A percentile compares a stretch with the other conserved stretches of the same genome.
Evolutionary conservation across 2,329 filamentous ascomycete genomes (phyloP).

Genomic region (Monascus ruber): DNA sequence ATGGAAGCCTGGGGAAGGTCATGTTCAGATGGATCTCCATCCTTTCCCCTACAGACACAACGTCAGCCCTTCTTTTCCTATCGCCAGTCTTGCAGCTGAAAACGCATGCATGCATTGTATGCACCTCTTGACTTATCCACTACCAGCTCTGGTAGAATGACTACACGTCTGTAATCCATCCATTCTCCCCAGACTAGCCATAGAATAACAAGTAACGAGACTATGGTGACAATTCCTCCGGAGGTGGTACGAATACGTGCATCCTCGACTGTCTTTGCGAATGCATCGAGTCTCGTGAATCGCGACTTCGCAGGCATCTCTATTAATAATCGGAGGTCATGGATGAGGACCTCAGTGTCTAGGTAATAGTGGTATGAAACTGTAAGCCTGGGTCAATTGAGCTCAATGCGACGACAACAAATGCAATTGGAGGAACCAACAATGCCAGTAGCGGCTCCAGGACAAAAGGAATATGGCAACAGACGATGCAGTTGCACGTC

Average conservation of each 20-base stretch:
- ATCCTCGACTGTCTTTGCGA: conserved; percentile 98
- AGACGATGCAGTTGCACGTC: not conserved
- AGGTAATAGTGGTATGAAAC: not conserved
- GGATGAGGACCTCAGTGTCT: conserved; percentile 4
- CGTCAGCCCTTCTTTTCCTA: conserved; percentile 6
- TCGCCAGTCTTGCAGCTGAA: not conserved
- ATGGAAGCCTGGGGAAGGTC: conserved; percentile 85
- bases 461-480: not conserved
- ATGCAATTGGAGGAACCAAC: not conserved
- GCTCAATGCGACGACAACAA: not conserved
- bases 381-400: not conserved
- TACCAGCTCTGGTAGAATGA: conserved; percentile 81
- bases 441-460: not conserved
- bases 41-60: conserved; percentile 58
- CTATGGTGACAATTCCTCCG: conserved; percentile 87
- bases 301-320: conserved; percentile 80
- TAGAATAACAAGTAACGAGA: conserved; percentile 75
- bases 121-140: conserved; percentile 92
- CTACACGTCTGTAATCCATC: conserved; percentile 77
- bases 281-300: conserved; percentile 94
- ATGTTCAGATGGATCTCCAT: conserved; percentile 99
- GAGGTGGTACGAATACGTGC: conserved; percentile 91
- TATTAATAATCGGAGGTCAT: conserved; percentile 19
- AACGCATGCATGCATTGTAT: not conserved
- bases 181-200: conserved; percentile 93